Conservation (phyloP, 2,329 filamentous ascomycete species). For the Lasiodiplodia sp. region DNA sequence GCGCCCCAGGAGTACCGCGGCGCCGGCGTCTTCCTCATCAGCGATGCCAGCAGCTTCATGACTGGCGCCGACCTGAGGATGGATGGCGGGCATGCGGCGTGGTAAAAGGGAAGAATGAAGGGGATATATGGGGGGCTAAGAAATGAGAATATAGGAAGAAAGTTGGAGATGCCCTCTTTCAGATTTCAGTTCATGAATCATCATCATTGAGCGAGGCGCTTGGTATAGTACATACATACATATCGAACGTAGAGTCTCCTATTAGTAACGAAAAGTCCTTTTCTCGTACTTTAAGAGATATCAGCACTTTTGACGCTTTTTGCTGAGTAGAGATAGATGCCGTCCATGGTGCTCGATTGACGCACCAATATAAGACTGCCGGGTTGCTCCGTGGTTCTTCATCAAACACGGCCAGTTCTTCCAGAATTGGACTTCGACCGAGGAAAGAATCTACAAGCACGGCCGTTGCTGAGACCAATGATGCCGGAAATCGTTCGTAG, state of each 20-base stretch:
- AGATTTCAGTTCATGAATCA: not conserved
- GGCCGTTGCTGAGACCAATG: too few relatives aligned
- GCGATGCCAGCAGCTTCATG: conserved; percentile 51
- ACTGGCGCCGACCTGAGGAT: conserved; percentile 49
- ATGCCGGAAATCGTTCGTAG: too few relatives aligned
- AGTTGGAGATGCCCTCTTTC: not conserved
- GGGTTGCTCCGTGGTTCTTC: not conserved
- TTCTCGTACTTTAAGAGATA: not conserved
- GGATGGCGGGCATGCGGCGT: conserved; percentile 48
- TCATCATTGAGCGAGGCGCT: conserved; percentile 18
- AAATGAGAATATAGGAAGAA: not conserved
- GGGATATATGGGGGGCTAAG: not conserved
- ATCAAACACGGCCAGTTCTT: not conserved
- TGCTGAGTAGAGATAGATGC: not conserved
- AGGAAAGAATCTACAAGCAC: too few relatives aligned
- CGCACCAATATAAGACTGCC: not conserved
- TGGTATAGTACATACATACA: conserved; percentile 2
- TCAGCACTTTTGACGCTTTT: not conserved
- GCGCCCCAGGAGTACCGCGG: conserved; percentile 47
- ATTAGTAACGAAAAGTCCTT: not conserved
- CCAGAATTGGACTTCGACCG: not conserved
- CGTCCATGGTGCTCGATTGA: not conserved
- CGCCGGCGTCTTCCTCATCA: conserved; percentile 48
- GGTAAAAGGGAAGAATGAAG: conserved; percentile 37
- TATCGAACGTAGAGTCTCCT: not conserved